phyloP scores from a whole-genome alignment of 805 yeast genomes.

The Ogataea zsoltii region DNA sequence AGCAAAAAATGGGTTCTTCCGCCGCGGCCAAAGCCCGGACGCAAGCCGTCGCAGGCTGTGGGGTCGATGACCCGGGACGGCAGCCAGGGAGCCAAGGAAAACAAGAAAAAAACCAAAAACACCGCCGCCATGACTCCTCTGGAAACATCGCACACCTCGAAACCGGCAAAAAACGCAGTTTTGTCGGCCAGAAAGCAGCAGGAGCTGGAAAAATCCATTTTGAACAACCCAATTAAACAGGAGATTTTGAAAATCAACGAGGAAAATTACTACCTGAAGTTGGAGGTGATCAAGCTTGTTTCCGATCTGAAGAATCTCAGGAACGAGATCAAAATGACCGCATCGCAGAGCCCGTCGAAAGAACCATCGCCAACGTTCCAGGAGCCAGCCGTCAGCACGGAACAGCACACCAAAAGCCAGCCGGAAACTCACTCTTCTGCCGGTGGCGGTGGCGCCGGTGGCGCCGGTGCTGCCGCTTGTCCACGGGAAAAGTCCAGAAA shows the following conservation, averaged over 20 bases:
- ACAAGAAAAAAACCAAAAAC: conserved; percentile 11
- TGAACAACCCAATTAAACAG: conserved; percentile 37
- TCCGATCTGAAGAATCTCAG: conserved; percentile 42
- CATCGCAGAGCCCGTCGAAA: too few relatives aligned
- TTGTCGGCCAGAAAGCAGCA: conserved; percentile 1
- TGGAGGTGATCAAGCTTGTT: conserved; percentile 46
- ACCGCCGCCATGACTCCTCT: not conserved
- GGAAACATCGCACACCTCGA: not conserved
- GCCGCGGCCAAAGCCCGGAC: conserved; percentile 78
- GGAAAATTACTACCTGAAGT: conserved; percentile 45
- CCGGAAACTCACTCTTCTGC: too few relatives aligned
- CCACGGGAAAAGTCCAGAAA: conserved; percentile 16
- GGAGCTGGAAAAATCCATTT: conserved; percentile 20
- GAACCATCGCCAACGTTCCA: not conserved
- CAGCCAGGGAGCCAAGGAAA: conserved; percentile 9
- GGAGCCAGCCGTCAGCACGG: too few relatives aligned
- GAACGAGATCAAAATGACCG: conserved; percentile 17
- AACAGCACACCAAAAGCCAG: too few relatives aligned
- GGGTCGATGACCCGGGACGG: conserved; percentile 6
- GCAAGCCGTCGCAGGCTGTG: conserved; percentile 44
- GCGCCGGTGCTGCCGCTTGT: too few relatives aligned
- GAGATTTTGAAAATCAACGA: conserved; percentile 44
- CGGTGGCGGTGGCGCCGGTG: too few relatives aligned
- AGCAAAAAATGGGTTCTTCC: conserved; percentile 84
- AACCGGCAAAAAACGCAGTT: not conserved